Percentiles rank a stretch among this genome's conserved stretches.
phyloP scores from a whole-genome alignment of 2,329 filamentous ascomycete genomes.

The Stylonectria norvegica region DNA sequence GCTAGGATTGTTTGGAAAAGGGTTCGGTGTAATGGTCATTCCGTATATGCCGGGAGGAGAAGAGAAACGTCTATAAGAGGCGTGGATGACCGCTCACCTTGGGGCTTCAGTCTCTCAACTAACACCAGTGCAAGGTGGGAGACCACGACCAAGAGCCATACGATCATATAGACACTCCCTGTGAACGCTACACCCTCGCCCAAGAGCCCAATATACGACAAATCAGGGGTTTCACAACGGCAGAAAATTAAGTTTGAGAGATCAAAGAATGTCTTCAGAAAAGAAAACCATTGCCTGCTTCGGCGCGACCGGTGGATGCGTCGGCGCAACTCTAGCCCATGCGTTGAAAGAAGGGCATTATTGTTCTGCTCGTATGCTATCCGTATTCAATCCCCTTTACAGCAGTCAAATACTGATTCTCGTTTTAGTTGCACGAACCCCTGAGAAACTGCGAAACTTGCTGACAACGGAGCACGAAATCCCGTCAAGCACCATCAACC shows the following conservation, averaged over 20 bases:
- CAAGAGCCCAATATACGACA: too few species aligned
- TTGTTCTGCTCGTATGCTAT: constrained; percentile 1
- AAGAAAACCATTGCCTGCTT: constrained; percentile 3
- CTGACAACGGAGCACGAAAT: neutral
- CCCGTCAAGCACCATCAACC: neutral
- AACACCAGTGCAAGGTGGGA: too few species aligned
- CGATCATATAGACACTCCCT: too few species aligned
- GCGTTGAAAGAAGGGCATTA: constrained; percentile 1
- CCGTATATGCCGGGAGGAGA: too few species aligned
- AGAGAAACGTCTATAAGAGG: too few species aligned
- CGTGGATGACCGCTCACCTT: too few species aligned
- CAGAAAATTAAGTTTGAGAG: neutral
- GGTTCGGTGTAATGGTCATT: too few species aligned
- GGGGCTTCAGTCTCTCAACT: too few species aligned
- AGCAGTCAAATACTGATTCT: neutral
- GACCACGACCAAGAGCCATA: too few species aligned
- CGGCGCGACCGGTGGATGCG: constrained; percentile 3
- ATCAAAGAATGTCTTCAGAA: neutral
- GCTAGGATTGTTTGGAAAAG: too few species aligned
- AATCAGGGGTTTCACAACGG: too few species aligned
- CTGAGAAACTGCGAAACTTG: neutral
- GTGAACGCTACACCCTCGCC: too few species aligned
- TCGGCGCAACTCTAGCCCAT: constrained; percentile 1
- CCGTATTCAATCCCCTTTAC: neutral
- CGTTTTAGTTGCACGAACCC: neutral